Percentiles rank a stretch among this genome's conserved stretches.
Evolutionary conservation across 2,329 filamentous ascomycete genomes (phyloP).

Genomic region (Peltaster fructicola): DNA sequence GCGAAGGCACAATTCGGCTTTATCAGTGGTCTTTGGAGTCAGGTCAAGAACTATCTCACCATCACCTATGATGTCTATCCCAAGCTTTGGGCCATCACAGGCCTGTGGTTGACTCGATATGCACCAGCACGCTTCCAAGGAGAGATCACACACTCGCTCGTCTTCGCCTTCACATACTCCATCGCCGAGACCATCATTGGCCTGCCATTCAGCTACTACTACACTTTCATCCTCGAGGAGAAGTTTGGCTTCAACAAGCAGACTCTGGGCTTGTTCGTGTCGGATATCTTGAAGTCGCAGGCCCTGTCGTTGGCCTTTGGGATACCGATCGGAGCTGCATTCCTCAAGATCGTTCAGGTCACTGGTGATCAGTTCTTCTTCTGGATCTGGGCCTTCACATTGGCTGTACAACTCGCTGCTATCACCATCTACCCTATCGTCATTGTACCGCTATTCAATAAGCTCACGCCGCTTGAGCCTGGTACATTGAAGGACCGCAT

Average conservation of each 20-base stretch:
- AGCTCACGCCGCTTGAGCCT: slow-evolving; percentile 77
- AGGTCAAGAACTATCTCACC: slow-evolving; percentile 74
- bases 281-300: slow-evolving; percentile 82
- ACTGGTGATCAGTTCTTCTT: slow-evolving; percentile 94
- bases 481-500: slow-evolving; percentile 78
- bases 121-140: slow-evolving; percentile 65
- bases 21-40: slow-evolving; percentile 62
- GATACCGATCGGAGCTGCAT: slow-evolving; percentile 75
- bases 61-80: slow-evolving; percentile 85
- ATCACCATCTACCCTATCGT: slow-evolving; percentile 92
- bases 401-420: slow-evolving; percentile 78
- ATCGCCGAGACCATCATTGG: slow-evolving; percentile 63
- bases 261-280: slow-evolving; percentile 72
- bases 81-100: slow-evolving; percentile 72
- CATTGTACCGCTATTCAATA: slow-evolving; percentile 95
- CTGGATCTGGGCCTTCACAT: slow-evolving; percentile 88
- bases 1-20: slow-evolving; percentile 87
- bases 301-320: slow-evolving; percentile 62
- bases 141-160: slow-evolving; percentile 82
- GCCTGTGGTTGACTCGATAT: slow-evolving; percentile 53
- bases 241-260: slow-evolving; percentile 99
- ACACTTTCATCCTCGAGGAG: slow-evolving; percentile 90
- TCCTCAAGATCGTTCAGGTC: slow-evolving; percentile 84
- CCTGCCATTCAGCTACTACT: slow-evolving; percentile 71
- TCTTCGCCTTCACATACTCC: slow-evolving; percentile 80